Evolutionary conservation across 2,329 filamentous ascomycete genomes (phyloP).

Genomic region (Orbilia ellipsospora): DNA sequence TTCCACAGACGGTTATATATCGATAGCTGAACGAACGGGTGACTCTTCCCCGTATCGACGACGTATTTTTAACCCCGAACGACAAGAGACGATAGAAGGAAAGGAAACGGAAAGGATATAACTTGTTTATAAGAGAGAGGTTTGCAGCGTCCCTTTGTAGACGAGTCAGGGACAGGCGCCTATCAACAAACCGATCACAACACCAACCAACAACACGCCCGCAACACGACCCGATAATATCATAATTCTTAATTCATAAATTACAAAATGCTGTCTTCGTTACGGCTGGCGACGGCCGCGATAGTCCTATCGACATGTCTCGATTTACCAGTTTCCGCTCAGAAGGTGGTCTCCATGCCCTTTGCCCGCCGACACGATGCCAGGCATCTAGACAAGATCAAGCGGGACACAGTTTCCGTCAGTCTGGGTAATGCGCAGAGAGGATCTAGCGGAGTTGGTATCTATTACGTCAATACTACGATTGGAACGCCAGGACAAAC

Average conservation of each 20-base stretch:
- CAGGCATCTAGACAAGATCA: conserved; percentile 36
- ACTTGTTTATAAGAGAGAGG: too few species aligned
- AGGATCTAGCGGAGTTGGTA: conserved; percentile 41
- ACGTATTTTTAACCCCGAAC: neutral
- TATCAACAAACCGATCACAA: conserved; percentile 2
- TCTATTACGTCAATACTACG: conserved; percentile 68
- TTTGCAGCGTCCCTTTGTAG: too few species aligned
- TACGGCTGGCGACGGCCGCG: conserved; percentile 17
- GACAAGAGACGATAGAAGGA: neutral
- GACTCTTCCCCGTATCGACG: neutral
- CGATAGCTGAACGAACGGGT: conserved; percentile 19
- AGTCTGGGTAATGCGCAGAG: conserved; percentile 45
- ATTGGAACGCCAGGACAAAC: conserved; percentile 70
- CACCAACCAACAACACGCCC: conserved; percentile 13
- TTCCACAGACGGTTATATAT: conserved; percentile 43
- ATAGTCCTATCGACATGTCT: conserved; percentile 41
- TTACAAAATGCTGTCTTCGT: too few species aligned
- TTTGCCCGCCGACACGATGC: conserved; percentile 50
- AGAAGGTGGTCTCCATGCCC: conserved; percentile 45
- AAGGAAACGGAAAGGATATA: neutral
- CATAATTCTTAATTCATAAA: neutral
- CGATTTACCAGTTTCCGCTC: neutral
- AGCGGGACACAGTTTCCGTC: conserved; percentile 36
- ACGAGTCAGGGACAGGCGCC: conserved; percentile 7
- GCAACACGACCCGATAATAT: conserved; percentile 7